Percentiles rank a stretch among this genome's conserved stretches.
Evolutionary conservation across 139 green algal species (phyloP).

Genomic region (Chara braunii): DNA sequence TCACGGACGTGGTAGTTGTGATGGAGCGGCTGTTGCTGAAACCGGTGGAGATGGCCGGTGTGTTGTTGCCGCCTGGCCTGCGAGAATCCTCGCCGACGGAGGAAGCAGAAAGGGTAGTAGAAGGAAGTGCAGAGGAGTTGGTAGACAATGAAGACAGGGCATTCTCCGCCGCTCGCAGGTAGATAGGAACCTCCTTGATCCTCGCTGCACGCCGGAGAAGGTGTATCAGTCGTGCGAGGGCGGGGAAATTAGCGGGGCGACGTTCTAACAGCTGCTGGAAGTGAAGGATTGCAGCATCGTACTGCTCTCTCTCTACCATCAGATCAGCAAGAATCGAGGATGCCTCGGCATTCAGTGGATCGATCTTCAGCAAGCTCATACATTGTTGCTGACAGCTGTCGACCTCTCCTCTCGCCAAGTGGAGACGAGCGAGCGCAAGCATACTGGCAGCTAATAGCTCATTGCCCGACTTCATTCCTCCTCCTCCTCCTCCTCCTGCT

Average conservation of each 20-base stretch:
- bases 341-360: conserved; percentile 64
- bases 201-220: conserved; percentile 50
- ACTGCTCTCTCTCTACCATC: conserved; percentile 67
- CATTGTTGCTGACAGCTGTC: conserved; percentile 51
- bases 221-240: conserved; percentile 57
- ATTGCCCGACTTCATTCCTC: too few relatives aligned
- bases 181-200: conserved; percentile 44
- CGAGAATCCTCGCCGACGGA: too few relatives aligned
- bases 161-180: conserved; percentile 28
- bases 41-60: too few relatives aligned
- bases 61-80: too few relatives aligned
- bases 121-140: too few relatives aligned
- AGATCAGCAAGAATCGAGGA: conserved; percentile 71
- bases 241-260: conserved; percentile 54
- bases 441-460: too few relatives aligned
- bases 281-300: conserved; percentile 62
- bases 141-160: too few relatives aligned
- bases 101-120: too few relatives aligned
- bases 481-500: too few relatives aligned
- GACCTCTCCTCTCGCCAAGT: too few relatives aligned
- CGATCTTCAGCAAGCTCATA: conserved; percentile 50
- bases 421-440: conserved; percentile 58
- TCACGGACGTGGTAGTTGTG: too few relatives aligned
- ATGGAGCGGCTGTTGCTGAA: too few relatives aligned
- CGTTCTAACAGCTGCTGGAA: conserved; percentile 68